Evolutionary conservation across 2,329 filamentous ascomycete species (phyloP).

Genomic region (Paramyrothecium roridum): DNA sequence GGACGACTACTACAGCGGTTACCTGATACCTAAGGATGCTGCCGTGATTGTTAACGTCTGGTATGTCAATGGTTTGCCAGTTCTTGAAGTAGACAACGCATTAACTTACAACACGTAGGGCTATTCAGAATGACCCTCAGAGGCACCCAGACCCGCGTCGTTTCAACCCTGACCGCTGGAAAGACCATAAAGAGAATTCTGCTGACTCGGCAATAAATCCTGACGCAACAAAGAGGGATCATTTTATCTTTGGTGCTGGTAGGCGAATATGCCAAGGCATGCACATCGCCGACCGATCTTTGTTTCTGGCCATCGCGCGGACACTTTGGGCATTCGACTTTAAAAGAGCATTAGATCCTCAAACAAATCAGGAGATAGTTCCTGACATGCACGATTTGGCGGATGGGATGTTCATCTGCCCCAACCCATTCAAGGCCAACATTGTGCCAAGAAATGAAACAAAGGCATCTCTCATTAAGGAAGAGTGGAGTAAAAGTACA

Average conservation of each 20-base stretch:
- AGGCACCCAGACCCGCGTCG: conserved; percentile 34
- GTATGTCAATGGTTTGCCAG: conserved; percentile 10
- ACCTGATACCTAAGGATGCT: conserved; percentile 39
- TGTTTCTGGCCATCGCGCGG: conserved; percentile 45
- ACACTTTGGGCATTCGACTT: conserved; percentile 47
- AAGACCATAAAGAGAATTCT: conserved; percentile 18
- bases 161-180: conserved; percentile 38
- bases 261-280: conserved; percentile 56
- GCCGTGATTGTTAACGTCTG: conserved; percentile 39
- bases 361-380: conserved; percentile 5
- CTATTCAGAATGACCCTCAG: conserved; percentile 42
- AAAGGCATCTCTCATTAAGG: conserved; percentile 2
- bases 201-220: conserved; percentile 21
- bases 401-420: conserved; percentile 9
- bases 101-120: conserved; percentile 21
- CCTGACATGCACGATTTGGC: conserved; percentile 7
- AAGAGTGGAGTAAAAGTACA: conserved; percentile 4
- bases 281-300: conserved; percentile 46
- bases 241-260: conserved; percentile 54
- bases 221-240: conserved; percentile 41
- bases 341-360: conserved; percentile 11
- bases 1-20: conserved; percentile 34
- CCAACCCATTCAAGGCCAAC: conserved; percentile 7
- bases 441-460: conserved; percentile 5
- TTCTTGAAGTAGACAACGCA: background rate